Evolutionary conservation across 805 yeast species (phyloP), one percentile per base, ranked within the genome.

Genomic region (Lipomyces oligophaga): DNA sequence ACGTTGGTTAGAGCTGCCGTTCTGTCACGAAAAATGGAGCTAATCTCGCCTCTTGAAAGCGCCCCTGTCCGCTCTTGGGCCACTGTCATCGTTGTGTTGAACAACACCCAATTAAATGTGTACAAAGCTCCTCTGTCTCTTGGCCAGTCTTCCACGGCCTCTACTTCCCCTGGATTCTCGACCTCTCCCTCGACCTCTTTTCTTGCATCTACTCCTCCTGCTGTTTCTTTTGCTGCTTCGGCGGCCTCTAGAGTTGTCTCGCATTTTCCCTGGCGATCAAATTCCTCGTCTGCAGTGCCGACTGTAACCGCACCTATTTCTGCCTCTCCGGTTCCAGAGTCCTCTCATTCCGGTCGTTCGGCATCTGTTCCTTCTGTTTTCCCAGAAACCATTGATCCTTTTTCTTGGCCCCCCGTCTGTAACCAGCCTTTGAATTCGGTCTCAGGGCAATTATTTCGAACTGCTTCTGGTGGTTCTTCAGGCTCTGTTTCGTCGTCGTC

Each of bases 71-170:
- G 95, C 52, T 73, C 77, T 8, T 89, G 97, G 97, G 75, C 72
- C 56, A 69, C 74, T 34, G 74, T 75, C 35, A 70, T 83, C 19
- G 71, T 86, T 64, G 94, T 84, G 60, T 69, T 89, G 41, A 87
- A 89, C 69, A 85, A 90, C 16, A 89, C 97, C 1, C 95, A 86
- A 66, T 67, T 89, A 28, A 84, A 84, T 63, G 68, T 89, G 44
- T 85, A 83, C 63, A 22, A 18, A 24, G 44, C 44, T 4, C 39
- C 43, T 18, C n/a, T n/a, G n/a, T n/a, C n/a, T n/a, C n/a, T n/a
- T n/a, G n/a, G n/a, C n/a, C n/a, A n/a, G n/a, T n/a, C n/a, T n/a
- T n/a, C n/a, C n/a, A 33, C 21, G 13, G 18, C 36, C 10, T 15
- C 18, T 8, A 18, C 21, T 13, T 16, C 18, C 21, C 10, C 36